Evolutionary conservation across 345 rosid genomes (phyloP), one percentile per base, ranked within the genome.

Genomic region (Chamaenerion angustifolium): DNA sequence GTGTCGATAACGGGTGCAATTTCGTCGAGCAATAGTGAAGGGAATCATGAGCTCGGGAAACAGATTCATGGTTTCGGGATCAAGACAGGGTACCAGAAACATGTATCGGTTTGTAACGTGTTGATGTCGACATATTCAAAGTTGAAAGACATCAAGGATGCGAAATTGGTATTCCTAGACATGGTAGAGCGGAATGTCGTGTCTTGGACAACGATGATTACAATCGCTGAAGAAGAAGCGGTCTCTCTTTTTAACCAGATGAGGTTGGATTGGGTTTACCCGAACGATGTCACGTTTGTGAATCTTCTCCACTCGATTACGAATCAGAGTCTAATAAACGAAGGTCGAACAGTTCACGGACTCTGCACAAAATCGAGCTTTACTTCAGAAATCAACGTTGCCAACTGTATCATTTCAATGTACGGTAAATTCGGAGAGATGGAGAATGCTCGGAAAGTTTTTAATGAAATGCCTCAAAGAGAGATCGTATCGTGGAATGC

Each of bases 191-290:
- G 74, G 19, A 77, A 85, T 72, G 95, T 89, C 31, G 63, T 85
- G 42, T 78, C 95, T 1, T 89, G 97, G 97, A 89, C 95, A 31
- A 75, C 95, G 9, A 71, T 85, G 78, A 82, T 89, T 47, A 71
- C 90, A 7, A 47, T 73, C 6, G 49, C 74, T 59, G 80, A 74
- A 63, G 66, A 76, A 55, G 67, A 77, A 55, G 85, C 80, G 41
- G 45, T 80, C 44, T 51, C 64, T 59, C 71, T 78, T 49, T 85
- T 85, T 64, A 67, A 68, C 56, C 54, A 54, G 64, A 89, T 89
- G 97, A 66, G 80, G 64, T 52, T 65, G 58, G 80, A 78, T 56
- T 77, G 78, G 41, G 80, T 88, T 56, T 64, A 49, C 67, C 95
- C 97, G 8, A 88, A 88, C 57, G 77, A 78, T 46, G 87, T 88